Evolutionary conservation across 495 filamentous ascomycete genomes (phyloP).

Genomic region (Talaromyces borbonicus): DNA sequence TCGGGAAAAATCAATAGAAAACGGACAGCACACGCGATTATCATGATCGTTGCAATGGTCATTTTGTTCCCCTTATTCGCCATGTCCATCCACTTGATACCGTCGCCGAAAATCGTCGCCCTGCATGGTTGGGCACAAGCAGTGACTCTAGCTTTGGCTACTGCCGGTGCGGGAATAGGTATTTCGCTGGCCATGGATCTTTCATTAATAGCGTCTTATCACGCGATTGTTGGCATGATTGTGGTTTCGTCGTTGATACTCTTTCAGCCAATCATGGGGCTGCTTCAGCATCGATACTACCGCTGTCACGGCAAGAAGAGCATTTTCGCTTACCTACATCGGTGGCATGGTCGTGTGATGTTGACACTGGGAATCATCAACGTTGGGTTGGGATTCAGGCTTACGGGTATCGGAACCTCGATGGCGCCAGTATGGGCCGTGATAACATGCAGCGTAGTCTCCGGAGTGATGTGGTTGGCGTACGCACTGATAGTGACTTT

Average conservation of each 20-base stretch:
- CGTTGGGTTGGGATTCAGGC: constrained; percentile 53
- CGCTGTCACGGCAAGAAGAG: constrained; percentile 37
- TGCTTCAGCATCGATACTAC: constrained; percentile 49
- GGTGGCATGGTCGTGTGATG: constrained; percentile 58
- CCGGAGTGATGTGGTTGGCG: constrained; percentile 38
- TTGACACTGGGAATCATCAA: constrained; percentile 61
- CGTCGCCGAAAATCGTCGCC: constrained; percentile 9
- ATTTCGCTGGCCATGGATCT: constrained; percentile 33
- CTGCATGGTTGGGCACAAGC: constrained; percentile 52
- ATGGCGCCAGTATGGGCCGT: constrained; percentile 26
- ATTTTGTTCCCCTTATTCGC: constrained; percentile 43
- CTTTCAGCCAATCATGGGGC: constrained; percentile 55
- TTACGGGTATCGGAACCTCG: constrained; percentile 23
- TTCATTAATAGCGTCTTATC: constrained; percentile 14
- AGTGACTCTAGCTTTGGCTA: constrained; percentile 42
- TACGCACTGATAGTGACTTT: constrained; percentile 30
- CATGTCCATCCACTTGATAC: constrained; percentile 30
- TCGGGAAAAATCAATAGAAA: constrained; percentile 7
- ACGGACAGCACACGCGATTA: constrained; percentile 28
- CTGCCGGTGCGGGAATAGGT: constrained; percentile 55
- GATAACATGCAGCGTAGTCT: constrained; percentile 51
- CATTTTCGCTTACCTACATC: constrained; percentile 48
- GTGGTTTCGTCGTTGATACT: constrained; percentile 43
- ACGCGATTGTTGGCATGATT: constrained; percentile 49
- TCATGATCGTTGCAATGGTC: constrained; percentile 31